Evolutionary conservation across 805 yeast genomes (phyloP).

Genomic region (Ogataea minuta): DNA sequence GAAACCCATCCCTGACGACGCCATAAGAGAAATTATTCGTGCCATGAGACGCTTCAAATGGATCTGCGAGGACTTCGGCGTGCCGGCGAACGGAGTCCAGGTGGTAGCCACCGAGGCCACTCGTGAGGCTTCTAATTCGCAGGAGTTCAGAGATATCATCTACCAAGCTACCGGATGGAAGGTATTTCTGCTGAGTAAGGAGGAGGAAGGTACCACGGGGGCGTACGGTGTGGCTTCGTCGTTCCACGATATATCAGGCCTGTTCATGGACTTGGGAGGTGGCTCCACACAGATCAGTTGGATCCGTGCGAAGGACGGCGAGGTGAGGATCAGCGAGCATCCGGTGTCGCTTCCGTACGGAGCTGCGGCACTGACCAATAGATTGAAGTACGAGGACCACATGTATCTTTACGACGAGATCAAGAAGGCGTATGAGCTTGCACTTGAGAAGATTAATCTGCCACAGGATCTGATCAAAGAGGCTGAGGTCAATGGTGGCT

Average conservation of each 20-base stretch:
- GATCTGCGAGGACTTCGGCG: slow-evolving; percentile 75
- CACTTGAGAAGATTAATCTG: slow-evolving; percentile 48
- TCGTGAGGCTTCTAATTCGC: slow-evolving; percentile 63
- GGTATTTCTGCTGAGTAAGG: slow-evolving; percentile 56
- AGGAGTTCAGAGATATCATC: slow-evolving; percentile 55
- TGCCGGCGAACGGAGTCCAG: slow-evolving; percentile 53
- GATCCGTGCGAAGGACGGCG: slow-evolving; percentile 58
- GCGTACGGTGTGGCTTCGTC: slow-evolving; percentile 76
- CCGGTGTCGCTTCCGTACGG: slow-evolving; percentile 74
- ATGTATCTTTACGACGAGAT: slow-evolving; percentile 53
- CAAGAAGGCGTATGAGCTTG: slow-evolving; percentile 46
- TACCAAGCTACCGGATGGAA: slow-evolving; percentile 63
- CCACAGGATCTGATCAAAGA: slow-evolving; percentile 50
- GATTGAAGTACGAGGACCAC: slow-evolving; percentile 51
- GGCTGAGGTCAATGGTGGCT: slow-evolving; percentile 57
- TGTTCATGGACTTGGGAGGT: slow-evolving; percentile 74
- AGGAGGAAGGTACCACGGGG: slow-evolving; percentile 65
- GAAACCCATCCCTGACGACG: slow-evolving; percentile 55
- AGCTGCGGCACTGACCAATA: slow-evolving; percentile 61
- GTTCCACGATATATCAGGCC: slow-evolving; percentile 61
- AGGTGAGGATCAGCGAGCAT: slow-evolving; percentile 48
- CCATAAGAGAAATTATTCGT: slow-evolving; percentile 55
- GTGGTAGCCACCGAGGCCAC: slow-evolving; percentile 78
- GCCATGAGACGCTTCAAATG: slow-evolving; percentile 67
- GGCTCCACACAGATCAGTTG: slow-evolving; percentile 69